Percentiles rank a stretch among this genome's conserved stretches.
These are phyloP conservation scores for Crithidia thermophila DNA, from an alignment of 208 protist genomes.

Conservation along the genomic window DNA sequence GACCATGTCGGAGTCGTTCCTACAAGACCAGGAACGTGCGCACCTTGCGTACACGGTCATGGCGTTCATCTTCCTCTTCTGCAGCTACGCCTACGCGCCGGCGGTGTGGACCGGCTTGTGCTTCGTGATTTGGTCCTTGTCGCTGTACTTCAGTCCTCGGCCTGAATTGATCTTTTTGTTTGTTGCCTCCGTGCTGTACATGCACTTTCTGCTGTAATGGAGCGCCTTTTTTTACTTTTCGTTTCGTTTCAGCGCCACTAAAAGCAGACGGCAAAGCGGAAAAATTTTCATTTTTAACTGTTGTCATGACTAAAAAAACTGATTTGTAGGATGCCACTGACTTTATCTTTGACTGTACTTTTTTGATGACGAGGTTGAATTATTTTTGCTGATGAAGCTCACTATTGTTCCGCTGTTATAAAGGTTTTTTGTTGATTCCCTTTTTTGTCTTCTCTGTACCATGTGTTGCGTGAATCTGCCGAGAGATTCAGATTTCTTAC, in stretches of 20 bases:
- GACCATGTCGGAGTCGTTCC: slow-evolving; percentile 6
- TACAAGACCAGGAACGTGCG: slow-evolving; percentile 29
- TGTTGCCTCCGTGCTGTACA: slow-evolving; percentile 37
- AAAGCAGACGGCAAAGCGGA: no score
- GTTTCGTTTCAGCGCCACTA: neutral
- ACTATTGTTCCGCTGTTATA: neutral
- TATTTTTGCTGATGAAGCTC: neutral
- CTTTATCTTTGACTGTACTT: neutral
- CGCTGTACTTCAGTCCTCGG: slow-evolving; percentile 33
- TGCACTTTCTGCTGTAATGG: slow-evolving; percentile 28
- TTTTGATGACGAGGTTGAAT: neutral
- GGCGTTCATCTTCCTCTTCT: slow-evolving; percentile 32
- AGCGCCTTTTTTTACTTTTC: slow-evolving; percentile 6
- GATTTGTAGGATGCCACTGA: no score
- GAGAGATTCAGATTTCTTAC: neutral
- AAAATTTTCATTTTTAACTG: no score
- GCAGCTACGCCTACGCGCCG: slow-evolving; percentile 17
- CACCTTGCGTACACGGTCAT: slow-evolving; percentile 43
- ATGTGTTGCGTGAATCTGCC: neutral
- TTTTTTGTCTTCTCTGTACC: neutral
- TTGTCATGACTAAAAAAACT: no score
- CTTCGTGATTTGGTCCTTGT: slow-evolving; percentile 34
- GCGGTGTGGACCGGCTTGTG: slow-evolving; percentile 18
- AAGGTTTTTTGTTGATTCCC: neutral
- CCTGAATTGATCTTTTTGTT: slow-evolving; percentile 33